Conservation (phyloP, 495 filamentous ascomycete genomes). For the Articulospora tetracladia region DNA sequence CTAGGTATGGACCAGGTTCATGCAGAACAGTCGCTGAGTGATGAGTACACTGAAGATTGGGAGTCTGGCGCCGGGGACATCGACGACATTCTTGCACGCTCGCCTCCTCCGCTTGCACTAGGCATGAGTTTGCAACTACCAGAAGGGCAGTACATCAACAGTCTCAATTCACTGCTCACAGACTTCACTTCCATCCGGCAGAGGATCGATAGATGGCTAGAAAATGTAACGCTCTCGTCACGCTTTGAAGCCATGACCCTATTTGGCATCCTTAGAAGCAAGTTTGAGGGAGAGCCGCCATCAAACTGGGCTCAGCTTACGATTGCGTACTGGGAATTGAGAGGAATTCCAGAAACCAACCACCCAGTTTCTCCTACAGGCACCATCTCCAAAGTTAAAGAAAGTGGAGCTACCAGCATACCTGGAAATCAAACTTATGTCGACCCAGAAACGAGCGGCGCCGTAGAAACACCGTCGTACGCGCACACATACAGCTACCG, state of each 20-base stretch:
- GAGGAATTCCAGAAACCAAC: neutral
- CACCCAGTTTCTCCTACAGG: neutral
- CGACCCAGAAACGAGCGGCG: neutral
- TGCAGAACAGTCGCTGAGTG: neutral
- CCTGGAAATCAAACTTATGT: neutral
- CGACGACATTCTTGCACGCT: neutral
- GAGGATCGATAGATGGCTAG: constrained; percentile 18
- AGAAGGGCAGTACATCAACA: constrained; percentile 3
- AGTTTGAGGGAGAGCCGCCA: constrained; percentile 3
- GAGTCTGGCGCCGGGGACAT: neutral
- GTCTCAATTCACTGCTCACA: neutral
- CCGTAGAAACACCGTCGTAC: neutral
- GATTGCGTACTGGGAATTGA: constrained; percentile 11
- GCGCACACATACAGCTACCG: neutral
- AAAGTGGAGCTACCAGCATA: neutral
- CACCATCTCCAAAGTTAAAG: neutral
- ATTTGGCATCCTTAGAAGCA: constrained; percentile 3
- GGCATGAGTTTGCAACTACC: neutral
- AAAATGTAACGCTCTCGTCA: constrained; percentile 5
- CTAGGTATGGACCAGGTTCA: neutral
- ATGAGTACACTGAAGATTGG: neutral
- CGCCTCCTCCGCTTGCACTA: neutral
- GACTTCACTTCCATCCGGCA: constrained; percentile 17
- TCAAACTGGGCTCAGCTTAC: constrained; percentile 20
- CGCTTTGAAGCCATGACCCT: constrained; percentile 8